These are phyloP conservation scores for Echeveria elegans DNA, from an alignment of 164 flowering plant species.

Conservation along the genomic window DNA sequence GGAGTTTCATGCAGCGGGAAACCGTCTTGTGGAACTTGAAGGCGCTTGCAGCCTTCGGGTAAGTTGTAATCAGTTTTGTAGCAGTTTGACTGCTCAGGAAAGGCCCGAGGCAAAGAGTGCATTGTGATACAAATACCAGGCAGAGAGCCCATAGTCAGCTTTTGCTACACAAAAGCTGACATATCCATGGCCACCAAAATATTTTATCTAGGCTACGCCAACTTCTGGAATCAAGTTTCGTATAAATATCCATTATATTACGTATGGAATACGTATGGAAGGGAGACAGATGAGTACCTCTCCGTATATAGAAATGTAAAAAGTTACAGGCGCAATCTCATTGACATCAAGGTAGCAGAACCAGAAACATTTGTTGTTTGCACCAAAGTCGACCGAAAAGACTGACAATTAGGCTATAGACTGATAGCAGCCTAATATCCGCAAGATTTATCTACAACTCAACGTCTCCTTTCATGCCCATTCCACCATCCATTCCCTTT, in stretches of 20 bases:
- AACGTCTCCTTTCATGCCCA: background rate
- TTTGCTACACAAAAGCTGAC: too few relatives aligned
- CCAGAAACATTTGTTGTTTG: background rate
- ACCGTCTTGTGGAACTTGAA: background rate
- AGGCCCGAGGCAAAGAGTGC: background rate
- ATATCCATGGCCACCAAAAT: background rate
- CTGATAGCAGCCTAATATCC: background rate
- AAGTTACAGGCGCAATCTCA: background rate
- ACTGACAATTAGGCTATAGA: background rate
- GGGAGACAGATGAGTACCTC: background rate
- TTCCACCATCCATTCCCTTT: constrained; percentile 4
- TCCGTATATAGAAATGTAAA: background rate
- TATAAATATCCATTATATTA: background rate
- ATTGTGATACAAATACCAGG: background rate
- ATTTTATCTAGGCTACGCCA: background rate
- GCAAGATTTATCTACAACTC: background rate
- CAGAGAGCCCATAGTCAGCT: background rate
- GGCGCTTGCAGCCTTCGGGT: background rate
- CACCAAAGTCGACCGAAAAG: background rate
- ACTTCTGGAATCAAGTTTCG: background rate
- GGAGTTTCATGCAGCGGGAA: background rate
- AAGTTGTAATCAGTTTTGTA: background rate
- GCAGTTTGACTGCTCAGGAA: background rate
- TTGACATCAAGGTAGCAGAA: background rate
- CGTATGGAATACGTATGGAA: background rate